A percentile compares a stretch with the other conserved stretches of the same genome.
These are phyloP conservation scores for Hansenula anomala DNA, from an alignment of 1,139 yeast genomes.

Conservation along the genomic window DNA sequence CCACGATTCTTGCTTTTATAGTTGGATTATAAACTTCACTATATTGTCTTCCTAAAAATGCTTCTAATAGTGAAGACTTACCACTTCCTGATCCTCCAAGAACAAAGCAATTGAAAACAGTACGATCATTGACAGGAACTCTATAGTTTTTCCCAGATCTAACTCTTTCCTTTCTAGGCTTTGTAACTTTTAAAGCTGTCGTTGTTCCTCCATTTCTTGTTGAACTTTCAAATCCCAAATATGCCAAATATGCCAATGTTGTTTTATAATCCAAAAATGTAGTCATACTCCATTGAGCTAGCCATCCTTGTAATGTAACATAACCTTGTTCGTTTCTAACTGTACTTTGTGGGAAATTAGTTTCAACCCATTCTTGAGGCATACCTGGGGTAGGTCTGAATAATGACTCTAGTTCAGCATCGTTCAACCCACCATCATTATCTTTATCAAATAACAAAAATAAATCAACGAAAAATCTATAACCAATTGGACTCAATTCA, in stretches of 20 bases:
- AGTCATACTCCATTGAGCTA: slow-evolving; percentile 97
- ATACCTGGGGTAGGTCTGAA: slow-evolving; percentile 91
- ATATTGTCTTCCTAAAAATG: slow-evolving; percentile 72
- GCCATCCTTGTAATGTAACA: slow-evolving; percentile 94
- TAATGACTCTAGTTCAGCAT: slow-evolving; percentile 57
- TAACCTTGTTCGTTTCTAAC: slow-evolving; percentile 87
- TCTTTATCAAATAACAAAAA: slow-evolving; percentile 86
- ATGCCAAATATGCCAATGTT: slow-evolving; percentile 83
- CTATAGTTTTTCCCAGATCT: slow-evolving; percentile 64
- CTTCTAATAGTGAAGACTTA: slow-evolving; percentile 74
- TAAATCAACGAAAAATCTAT: slow-evolving; percentile 83
- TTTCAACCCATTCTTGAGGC: slow-evolving; percentile 80
- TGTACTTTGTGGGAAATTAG: slow-evolving; percentile 80
- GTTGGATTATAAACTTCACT: slow-evolving; percentile 79
- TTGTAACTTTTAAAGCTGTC: slow-evolving; percentile 76
- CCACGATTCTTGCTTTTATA: slow-evolving; percentile 73
- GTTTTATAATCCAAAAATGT: slow-evolving; percentile 80
- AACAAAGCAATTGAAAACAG: slow-evolving; percentile 85
- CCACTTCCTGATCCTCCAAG: slow-evolving; percentile 87
- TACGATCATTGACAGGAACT: slow-evolving; percentile 70
- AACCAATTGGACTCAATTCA: slow-evolving; percentile 91
- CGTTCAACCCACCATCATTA: slow-evolving; percentile 90
- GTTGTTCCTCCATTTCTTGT: slow-evolving; percentile 22
- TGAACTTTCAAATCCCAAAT: slow-evolving; percentile 70
- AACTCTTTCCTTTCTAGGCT: slow-evolving; percentile 64